Conservation (phyloP, 1,284 basidiomycete genomes). For the Trametes sp. region DNA sequence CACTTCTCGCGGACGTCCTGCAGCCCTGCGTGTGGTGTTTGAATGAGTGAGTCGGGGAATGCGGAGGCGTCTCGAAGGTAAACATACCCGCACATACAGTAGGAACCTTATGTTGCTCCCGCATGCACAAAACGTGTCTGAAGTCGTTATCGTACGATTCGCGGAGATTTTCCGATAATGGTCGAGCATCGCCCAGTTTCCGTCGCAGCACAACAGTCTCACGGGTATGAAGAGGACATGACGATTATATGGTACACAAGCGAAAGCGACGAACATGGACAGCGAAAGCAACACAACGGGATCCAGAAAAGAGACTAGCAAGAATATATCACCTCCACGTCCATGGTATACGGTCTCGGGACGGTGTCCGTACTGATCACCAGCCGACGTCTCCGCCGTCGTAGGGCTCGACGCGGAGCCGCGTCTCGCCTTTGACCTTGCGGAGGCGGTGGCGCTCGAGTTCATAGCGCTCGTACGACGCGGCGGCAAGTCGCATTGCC, state of each 20-base stretch:
- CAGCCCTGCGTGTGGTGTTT: too few species aligned
- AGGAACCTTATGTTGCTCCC: too few species aligned
- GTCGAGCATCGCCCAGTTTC: too few species aligned
- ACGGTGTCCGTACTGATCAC: slow-evolving; percentile 47
- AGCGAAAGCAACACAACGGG: slow-evolving; percentile 11
- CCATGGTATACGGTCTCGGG: not conserved
- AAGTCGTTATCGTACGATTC: too few species aligned
- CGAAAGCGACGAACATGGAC: slow-evolving; percentile 4
- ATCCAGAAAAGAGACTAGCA: not conserved
- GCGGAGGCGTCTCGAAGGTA: too few species aligned
- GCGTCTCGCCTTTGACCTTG: slow-evolving; percentile 66
- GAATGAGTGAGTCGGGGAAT: too few species aligned
- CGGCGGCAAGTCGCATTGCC: slow-evolving; percentile 82
- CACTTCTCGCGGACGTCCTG: too few species aligned
- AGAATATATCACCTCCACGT: not conserved
- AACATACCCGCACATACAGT: too few species aligned
- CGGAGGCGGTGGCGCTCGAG: slow-evolving; percentile 78
- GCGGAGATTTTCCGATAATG: too few species aligned
- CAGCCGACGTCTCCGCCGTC: slow-evolving; percentile 75
- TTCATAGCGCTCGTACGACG: slow-evolving; percentile 81
- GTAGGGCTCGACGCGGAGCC: slow-evolving; percentile 66
- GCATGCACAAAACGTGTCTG: too few species aligned
- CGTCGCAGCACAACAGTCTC: too few species aligned
- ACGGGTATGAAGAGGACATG: not conserved
- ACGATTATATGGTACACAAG: not conserved